phyloP scores from a whole-genome alignment of 805 yeast species.

The Yamadazyma insecticola region DNA sequence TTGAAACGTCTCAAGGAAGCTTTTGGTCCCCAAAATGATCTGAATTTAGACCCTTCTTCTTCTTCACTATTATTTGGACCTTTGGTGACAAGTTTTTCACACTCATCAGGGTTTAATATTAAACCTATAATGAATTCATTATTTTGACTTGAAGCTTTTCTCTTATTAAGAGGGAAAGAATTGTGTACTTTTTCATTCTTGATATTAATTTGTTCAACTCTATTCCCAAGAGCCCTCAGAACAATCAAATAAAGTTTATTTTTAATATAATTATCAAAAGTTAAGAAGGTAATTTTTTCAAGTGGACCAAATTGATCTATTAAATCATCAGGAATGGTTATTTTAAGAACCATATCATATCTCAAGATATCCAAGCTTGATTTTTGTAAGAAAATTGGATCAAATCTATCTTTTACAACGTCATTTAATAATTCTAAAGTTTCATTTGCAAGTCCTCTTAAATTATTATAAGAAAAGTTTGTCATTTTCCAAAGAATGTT shows the following conservation, averaged over 20 bases:
- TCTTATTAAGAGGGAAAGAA: conserved; percentile 41
- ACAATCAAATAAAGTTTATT: conserved; percentile 59
- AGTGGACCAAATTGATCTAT: conserved; percentile 56
- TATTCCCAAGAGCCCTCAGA: conserved; percentile 51
- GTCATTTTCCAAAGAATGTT: conserved; percentile 83
- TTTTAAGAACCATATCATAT: conserved; percentile 58
- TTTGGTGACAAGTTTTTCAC: conserved; percentile 78
- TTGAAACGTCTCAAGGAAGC: conserved; percentile 87
- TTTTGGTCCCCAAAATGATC: conserved; percentile 84
- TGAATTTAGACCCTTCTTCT: conserved; percentile 57
- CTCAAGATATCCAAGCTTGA: conserved; percentile 50
- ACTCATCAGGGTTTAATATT: conserved; percentile 61
- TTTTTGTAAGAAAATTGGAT: conserved; percentile 65
- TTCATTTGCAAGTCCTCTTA: conserved; percentile 63
- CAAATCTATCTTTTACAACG: conserved; percentile 78
- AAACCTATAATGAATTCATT: conserved; percentile 52
- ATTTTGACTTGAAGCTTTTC: conserved; percentile 43
- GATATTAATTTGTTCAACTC: conserved; percentile 38
- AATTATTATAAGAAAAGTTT: conserved; percentile 53
- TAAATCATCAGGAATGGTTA: conserved; percentile 43
- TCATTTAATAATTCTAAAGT: conserved; percentile 71
- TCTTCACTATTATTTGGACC: conserved; percentile 70
- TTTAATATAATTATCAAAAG: conserved; percentile 61
- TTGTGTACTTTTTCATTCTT: conserved; percentile 17
- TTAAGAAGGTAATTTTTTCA: conserved; percentile 67